These are phyloP conservation scores for Allium fistulosum DNA, from an alignment of 106 monocot genomes.

Conservation along the genomic window DNA sequence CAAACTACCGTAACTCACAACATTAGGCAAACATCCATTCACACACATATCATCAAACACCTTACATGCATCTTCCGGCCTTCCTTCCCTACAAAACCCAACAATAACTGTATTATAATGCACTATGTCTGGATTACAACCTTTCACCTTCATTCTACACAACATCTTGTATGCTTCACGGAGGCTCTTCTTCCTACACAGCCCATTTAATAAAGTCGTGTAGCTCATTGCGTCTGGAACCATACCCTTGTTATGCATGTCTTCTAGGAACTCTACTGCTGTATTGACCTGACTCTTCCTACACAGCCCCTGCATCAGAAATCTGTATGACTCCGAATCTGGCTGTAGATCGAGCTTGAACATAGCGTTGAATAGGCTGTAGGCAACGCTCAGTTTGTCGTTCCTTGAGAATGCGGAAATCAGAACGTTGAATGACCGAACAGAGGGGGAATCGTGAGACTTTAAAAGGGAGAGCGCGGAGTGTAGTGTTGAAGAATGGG, in stretches of 20 bases:
- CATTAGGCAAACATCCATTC: conserved; percentile 44
- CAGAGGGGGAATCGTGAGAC: conserved; percentile 22
- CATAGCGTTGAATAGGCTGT: conserved; percentile 64
- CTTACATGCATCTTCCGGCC: conserved; percentile 68
- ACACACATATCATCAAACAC: conserved; percentile 72
- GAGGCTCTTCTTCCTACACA: conserved; percentile 72
- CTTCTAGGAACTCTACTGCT: conserved; percentile 66
- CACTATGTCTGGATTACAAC: conserved; percentile 65
- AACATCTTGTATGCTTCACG: conserved; percentile 81
- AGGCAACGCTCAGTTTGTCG: conserved; percentile 39
- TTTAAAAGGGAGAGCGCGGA: conserved; percentile 22
- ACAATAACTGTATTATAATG: conserved; percentile 79
- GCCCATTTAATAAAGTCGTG: conserved; percentile 72
- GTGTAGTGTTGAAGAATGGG: conserved; percentile 26
- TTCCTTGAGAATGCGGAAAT: conserved; percentile 38
- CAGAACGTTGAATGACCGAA: conserved; percentile 49
- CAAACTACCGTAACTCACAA: conserved; percentile 47
- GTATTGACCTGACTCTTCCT: conserved; percentile 56
- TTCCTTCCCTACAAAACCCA: conserved; percentile 66
- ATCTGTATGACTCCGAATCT: conserved; percentile 49
- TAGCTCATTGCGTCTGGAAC: conserved; percentile 48
- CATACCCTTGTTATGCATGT: conserved; percentile 80
- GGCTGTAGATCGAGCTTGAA: conserved; percentile 24
- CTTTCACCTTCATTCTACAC: conserved; percentile 72
- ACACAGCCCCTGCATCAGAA: conserved; percentile 72